Evolutionary conservation across 2,329 filamentous ascomycete genomes (phyloP), one percentile per base, ranked within the genome.

Genomic region (Stemphylium vesicarium): DNA sequence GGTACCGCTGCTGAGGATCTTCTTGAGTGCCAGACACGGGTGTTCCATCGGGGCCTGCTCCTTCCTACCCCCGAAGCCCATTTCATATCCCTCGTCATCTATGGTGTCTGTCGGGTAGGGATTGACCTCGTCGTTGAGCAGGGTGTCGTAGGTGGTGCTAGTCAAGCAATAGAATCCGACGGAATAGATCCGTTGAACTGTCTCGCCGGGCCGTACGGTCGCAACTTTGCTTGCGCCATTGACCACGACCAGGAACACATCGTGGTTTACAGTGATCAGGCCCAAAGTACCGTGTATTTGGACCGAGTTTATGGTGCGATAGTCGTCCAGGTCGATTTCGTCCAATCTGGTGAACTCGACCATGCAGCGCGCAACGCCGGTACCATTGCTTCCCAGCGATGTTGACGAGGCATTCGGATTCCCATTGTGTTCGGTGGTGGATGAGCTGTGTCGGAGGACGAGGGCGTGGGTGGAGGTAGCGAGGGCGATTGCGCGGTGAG

Each of bases 81-180:
- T 77, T 51, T 83, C 80, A 54, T 76, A 79, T 32, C 84, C 83
- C 59, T 85, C 82, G 2, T 80, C 77, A 35, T 82, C 80, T 57
- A 84, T 78, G 29, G 78, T 78, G 55, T 86, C 82, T 16, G 80
- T 80, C 3, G 79, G 77, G 62, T 83, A 84, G 4, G 82, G 80
- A 60, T 85, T 84, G 48, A 83, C 75, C 52, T 85, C 82, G 66
- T 84, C 81, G 49, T 83, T 79, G 36, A 85, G 74, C 20, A 93
- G 84, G 74, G 92, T 84, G 75, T 98, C 95, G 76, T 96, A 97
- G 63, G 92, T 87, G 36, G 88, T 82, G 66, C 88, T 90, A 74
- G 91, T 98, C 56, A 99, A 79, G 71, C 95, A 98, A 79, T 96
- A 85, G 74, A 98, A 98, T 62, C 95, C 91, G 54, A 97, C 94